Evolutionary conservation across 257 asterid species (phyloP).

Genomic region (Knoxia roxburghii): DNA sequence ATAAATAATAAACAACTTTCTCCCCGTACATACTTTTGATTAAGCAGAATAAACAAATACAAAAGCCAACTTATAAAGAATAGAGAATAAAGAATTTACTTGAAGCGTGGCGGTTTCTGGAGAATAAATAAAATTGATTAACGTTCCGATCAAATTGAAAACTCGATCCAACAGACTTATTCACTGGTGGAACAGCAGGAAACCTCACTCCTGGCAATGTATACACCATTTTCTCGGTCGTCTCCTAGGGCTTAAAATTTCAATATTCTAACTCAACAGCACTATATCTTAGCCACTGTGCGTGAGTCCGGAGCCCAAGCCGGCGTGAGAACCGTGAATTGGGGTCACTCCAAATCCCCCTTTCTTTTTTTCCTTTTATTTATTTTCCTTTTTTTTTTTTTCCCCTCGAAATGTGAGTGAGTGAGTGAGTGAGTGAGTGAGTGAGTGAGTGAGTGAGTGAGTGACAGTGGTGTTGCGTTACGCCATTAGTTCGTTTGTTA

Average conservation of each 20-base stretch:
- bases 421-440: too few relatives aligned
- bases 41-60: neutral
- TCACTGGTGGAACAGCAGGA: conserved; percentile 48
- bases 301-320: conserved; percentile 24
- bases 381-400: too few relatives aligned
- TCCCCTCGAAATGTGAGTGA: too few relatives aligned
- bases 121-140: conserved; percentile 23
- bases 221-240: conserved; percentile 43
- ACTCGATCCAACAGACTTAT: conserved; percentile 36
- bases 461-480: neutral
- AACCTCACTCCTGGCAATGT: conserved; percentile 56
- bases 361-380: too few relatives aligned
- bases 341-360: neutral
- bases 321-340: conserved; percentile 48
- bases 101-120: conserved; percentile 35
- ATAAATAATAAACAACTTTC: neutral
- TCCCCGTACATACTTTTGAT: neutral
- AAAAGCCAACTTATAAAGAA: neutral
- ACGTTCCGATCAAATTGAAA: conserved; percentile 28
- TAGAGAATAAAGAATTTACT: conserved; percentile 25
- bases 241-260: neutral
- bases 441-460: neutral
- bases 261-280: neutral
- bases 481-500: neutral
- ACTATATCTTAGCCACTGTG: conserved; percentile 11